A percentile compares a stretch with the other conserved stretches of the same genome.
Conservation (phyloP, 2,329 filamentous ascomycete species). For the Nothophaeocryptopus gaeumannii region DNA sequence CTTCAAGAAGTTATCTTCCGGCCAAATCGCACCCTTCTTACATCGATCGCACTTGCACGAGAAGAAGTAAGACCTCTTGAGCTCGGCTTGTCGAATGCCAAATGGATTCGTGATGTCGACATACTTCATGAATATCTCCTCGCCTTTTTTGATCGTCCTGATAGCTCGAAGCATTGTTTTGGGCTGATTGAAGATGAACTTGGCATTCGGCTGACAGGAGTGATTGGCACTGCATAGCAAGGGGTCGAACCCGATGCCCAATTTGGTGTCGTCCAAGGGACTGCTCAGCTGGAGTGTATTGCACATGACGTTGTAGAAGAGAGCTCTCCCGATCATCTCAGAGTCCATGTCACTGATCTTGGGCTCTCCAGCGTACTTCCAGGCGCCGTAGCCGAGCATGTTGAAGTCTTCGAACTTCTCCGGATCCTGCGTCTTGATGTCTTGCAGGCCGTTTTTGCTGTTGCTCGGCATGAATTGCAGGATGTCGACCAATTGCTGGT, state of each 20-base stretch:
- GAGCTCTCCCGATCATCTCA: slow-evolving; percentile 6
- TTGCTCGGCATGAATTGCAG: slow-evolving; percentile 24
- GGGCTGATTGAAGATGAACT: slow-evolving; percentile 56
- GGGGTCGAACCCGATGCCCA: slow-evolving; percentile 60
- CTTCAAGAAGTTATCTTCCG: slow-evolving; percentile 44
- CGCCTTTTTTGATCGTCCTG: slow-evolving; percentile 50
- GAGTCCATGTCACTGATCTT: slow-evolving; percentile 25
- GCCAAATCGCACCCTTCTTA: slow-evolving; percentile 32
- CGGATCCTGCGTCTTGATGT: slow-evolving; percentile 43
- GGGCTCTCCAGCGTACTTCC: slow-evolving; percentile 47
- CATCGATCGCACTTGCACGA: slow-evolving; percentile 56
- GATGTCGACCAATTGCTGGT: slow-evolving; percentile 25
- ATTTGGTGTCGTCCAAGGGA: slow-evolving; percentile 51
- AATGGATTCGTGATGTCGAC: slow-evolving; percentile 56
- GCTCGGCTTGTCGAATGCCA: slow-evolving; percentile 50
- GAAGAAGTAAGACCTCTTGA: slow-evolving; percentile 58
- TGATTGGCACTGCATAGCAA: slow-evolving; percentile 58
- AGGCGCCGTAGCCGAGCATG: slow-evolving; percentile 54
- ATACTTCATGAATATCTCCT: slow-evolving; percentile 62
- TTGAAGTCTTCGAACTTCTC: slow-evolving; percentile 50
- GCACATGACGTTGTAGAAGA: slow-evolving; percentile 48
- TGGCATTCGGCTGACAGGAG: slow-evolving; percentile 60
- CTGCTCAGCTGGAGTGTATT: slow-evolving; percentile 60
- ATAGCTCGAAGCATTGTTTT: slow-evolving; percentile 52
- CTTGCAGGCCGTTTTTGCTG: slow-evolving; percentile 45